These are phyloP conservation scores for Hsuehochloa calcarea DNA, from an alignment of 176 grass and related monocot genomes.

Conservation along the genomic window DNA sequence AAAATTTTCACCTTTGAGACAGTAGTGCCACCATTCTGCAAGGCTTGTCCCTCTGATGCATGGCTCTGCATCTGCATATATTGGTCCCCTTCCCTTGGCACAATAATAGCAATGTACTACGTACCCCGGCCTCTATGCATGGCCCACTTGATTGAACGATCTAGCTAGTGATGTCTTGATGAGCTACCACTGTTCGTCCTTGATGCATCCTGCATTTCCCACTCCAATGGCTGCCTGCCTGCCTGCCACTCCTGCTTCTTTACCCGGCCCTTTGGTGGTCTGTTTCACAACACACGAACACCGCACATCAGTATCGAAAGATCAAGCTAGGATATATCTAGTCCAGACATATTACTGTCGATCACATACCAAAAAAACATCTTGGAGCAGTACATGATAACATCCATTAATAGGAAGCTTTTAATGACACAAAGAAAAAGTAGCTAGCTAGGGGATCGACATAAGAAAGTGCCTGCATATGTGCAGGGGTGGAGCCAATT, in stretches of 20 bases:
- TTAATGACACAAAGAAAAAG: not conserved
- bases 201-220: not conserved
- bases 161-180: not conserved
- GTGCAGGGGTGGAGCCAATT: too few relatives aligned
- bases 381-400: not conserved
- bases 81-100: constrained; percentile 41
- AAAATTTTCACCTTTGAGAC: constrained; percentile 24
- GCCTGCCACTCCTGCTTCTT: not conserved
- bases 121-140: not conserved
- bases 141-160: constrained; percentile 9
- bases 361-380: not conserved
- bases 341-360: not conserved
- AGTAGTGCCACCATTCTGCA: constrained; percentile 36
- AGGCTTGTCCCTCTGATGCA: constrained; percentile 5
- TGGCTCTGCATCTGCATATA: not conserved
- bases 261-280: not conserved
- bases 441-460: not conserved
- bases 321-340: not conserved
- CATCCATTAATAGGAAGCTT: not conserved
- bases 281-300: not conserved
- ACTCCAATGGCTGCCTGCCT: not conserved
- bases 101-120: constrained; percentile 61
- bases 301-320: not conserved
- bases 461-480: not conserved
- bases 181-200: not conserved